These are phyloP conservation scores for Clarkia xantiana DNA, from an alignment of 345 rosid genomes.

Conservation along the genomic window DNA sequence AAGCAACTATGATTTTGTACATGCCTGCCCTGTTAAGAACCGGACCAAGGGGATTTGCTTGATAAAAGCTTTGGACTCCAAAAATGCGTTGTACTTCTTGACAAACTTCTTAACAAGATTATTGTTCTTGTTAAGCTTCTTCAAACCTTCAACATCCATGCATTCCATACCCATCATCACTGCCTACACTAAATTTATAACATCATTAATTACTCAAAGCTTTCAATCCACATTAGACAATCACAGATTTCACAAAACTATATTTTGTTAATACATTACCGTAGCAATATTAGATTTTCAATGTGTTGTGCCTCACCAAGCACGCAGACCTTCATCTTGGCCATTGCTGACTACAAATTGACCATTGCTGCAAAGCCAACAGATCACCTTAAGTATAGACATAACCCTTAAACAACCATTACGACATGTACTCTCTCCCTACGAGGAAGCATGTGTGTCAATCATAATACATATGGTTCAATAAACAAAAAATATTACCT, in stretches of 20 bases:
- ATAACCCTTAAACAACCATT: conserved; percentile 11
- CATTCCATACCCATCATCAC: conserved; percentile 51
- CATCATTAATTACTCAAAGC: conserved; percentile 4
- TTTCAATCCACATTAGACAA: too few relatives aligned
- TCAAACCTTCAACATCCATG: conserved; percentile 63
- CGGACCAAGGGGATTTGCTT: conserved; percentile 69
- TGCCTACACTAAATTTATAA: conserved; percentile 21
- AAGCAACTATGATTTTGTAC: too few relatives aligned
- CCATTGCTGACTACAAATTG: too few relatives aligned
- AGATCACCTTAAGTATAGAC: conserved; percentile 80
- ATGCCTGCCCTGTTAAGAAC: conserved; percentile 84
- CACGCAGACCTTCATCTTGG: conserved; percentile 92
- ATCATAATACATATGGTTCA: too few relatives aligned
- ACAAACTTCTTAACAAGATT: conserved; percentile 68
- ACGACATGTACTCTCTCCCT: too few relatives aligned
- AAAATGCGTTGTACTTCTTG: conserved; percentile 62
- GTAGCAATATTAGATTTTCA: conserved; percentile 89
- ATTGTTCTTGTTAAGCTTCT: conserved; percentile 72
- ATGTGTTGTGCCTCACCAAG: conserved; percentile 93
- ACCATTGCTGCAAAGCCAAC: conserved; percentile 84
- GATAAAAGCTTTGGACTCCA: conserved; percentile 63
- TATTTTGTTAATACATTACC: too few relatives aligned
- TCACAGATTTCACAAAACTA: too few relatives aligned
- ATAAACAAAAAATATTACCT: too few relatives aligned
- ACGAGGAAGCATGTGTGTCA: too few relatives aligned